Conservation (phyloP, 768 basidiomycete genomes). For the Mycena vulgaris region DNA sequence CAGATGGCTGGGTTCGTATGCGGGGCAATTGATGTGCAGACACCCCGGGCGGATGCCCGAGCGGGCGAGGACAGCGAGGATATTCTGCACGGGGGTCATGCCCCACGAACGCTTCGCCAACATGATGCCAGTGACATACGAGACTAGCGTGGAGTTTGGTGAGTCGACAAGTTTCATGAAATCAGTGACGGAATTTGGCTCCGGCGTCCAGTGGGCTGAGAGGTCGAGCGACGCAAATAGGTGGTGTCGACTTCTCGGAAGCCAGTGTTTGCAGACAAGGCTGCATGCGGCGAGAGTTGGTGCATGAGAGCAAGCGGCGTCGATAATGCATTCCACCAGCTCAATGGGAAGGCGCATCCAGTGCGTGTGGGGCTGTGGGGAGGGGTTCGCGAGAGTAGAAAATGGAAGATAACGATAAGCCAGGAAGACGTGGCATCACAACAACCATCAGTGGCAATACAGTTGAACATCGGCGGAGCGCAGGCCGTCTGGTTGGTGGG, state of each 20-base stretch:
- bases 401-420: not conserved
- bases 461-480: not conserved
- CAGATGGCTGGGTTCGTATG: conserved; percentile 27
- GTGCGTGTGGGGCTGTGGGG: not conserved
- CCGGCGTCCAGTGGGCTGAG: conserved; percentile 33
- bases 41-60: conserved; percentile 17
- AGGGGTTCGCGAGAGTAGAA: too few relatives aligned
- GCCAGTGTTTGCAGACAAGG: conserved; percentile 39
- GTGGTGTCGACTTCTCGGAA: conserved; percentile 36
- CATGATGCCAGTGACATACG: conserved; percentile 17
- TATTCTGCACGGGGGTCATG: conserved; percentile 23
- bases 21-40: conserved; percentile 29
- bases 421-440: not conserved
- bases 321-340: conserved; percentile 36
- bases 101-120: conserved; percentile 31
- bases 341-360: conserved; percentile 24
- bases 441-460: not conserved
- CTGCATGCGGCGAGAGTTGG: conserved; percentile 32
- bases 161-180: conserved; percentile 15
- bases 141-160: conserved; percentile 4
- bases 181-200: conserved; percentile 25
- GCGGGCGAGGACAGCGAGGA: conserved; percentile 19
- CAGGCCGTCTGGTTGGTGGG: too few relatives aligned
- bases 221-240: conserved; percentile 38
- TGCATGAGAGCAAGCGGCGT: conserved; percentile 27